Percentiles rank a stretch among this genome's conserved stretches.
Evolutionary conservation across 108 stramenopile species (phyloP).

Genomic region (Cyclotella sp.): DNA sequence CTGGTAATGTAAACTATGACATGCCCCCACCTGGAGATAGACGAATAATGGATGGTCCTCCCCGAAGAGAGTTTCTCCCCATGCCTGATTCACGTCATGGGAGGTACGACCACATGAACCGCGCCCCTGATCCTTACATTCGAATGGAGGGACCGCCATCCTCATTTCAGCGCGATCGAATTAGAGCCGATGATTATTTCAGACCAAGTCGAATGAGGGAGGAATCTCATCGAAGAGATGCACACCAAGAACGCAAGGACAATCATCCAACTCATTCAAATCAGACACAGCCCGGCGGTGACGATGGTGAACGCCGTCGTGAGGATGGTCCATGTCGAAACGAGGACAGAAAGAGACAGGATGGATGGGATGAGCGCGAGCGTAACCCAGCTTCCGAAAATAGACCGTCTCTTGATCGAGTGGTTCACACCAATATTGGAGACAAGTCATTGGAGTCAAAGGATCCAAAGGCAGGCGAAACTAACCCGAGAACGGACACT

Average conservation of each 20-base stretch:
- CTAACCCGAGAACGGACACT: background rate
- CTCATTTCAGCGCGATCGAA: background rate
- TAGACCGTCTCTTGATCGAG: too few relatives aligned
- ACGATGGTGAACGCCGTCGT: background rate
- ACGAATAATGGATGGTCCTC: background rate
- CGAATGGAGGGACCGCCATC: background rate
- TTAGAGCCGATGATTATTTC: background rate
- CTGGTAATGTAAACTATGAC: background rate
- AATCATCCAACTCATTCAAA: too few relatives aligned
- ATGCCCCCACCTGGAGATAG: slow-evolving; percentile 5
- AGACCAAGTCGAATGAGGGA: background rate
- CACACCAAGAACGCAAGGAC: too few relatives aligned
- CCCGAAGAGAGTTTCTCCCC: background rate
- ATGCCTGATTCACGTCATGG: too few relatives aligned
- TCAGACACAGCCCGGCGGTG: too few relatives aligned
- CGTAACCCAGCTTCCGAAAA: background rate
- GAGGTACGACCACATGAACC: background rate
- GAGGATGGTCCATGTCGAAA: background rate
- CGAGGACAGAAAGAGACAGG: background rate
- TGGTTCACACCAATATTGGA: too few relatives aligned
- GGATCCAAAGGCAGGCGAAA: background rate
- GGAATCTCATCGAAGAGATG: slow-evolving; percentile 1
- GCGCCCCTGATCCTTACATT: background rate
- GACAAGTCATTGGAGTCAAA: background rate
- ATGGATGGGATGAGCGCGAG: slow-evolving; percentile 6